phyloP scores from a whole-genome alignment of 768 basidiomycete genomes.

The Tricholoma flavovirens region DNA sequence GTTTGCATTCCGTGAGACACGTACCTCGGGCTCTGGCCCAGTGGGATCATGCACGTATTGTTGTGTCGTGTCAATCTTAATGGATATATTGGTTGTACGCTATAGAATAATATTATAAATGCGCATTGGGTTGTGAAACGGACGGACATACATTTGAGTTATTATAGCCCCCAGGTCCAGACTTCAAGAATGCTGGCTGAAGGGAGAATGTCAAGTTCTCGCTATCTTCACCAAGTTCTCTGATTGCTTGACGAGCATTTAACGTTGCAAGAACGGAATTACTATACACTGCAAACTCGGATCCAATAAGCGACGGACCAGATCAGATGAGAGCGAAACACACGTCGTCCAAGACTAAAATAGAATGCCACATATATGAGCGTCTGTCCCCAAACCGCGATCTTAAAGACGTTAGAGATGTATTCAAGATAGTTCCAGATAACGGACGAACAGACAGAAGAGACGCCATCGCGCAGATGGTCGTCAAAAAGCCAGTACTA shows the following conservation, averaged over 20 bases:
- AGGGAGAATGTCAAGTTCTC: constrained; percentile 44
- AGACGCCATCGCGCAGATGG: constrained; percentile 38
- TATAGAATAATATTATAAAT: constrained; percentile 10
- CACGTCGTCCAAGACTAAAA: constrained; percentile 48
- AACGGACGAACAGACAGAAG: constrained; percentile 27
- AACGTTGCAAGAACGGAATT: constrained; percentile 52
- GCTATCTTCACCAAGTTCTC: constrained; percentile 38
- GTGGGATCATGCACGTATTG: constrained; percentile 38
- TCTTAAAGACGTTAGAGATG: neutral
- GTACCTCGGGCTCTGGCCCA: constrained; percentile 14
- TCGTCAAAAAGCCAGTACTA: constrained; percentile 37
- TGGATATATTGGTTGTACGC: constrained; percentile 50
- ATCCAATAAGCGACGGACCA: neutral
- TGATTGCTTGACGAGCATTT: constrained; percentile 41
- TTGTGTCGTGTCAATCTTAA: constrained; percentile 59
- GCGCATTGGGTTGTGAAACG: neutral
- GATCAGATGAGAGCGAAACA: constrained; percentile 9
- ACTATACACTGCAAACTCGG: constrained; percentile 36
- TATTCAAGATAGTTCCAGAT: neutral
- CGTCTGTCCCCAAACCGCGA: constrained; percentile 35
- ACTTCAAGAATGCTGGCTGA: constrained; percentile 35
- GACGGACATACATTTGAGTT: constrained; percentile 24
- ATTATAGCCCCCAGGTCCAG: constrained; percentile 24
- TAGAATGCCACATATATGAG: constrained; percentile 56
- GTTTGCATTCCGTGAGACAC: neutral